Evolutionary conservation across 352 stramenopile genomes (phyloP), one percentile per base, ranked within the genome.

Genomic region (Chrysophaeum taylorii): DNA sequence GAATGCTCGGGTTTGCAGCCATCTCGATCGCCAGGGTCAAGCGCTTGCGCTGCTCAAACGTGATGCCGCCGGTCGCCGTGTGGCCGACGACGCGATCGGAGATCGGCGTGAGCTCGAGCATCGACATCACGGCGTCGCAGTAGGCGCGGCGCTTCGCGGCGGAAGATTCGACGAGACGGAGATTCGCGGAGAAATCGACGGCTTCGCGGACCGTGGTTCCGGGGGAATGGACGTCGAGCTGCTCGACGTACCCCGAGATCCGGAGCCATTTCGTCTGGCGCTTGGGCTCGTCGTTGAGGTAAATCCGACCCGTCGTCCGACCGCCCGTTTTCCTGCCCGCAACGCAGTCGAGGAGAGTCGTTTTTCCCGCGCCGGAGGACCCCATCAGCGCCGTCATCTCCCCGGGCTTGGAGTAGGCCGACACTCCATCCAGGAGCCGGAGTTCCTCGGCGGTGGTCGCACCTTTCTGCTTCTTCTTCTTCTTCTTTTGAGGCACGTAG

Each of bases 321-420:
- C 91, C 91, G 39, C 82, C 84, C 14, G 82, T 92, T 75, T 97
- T 97, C 61, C 92, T 81, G 1, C 91, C 79, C 0, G 91, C 88
- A 53, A 97, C 92, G 0, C 96, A 89, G 77, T 97, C 90, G 78
- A 96, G 84, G 21, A 96, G 79, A 29, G 90, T 96, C 0, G 90
- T 96, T 75, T 96, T 95, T 7, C 89, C 88, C 15, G 85, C 85
- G 36, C 85, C 84, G 42, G 36, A 39, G 37, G 64, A 61, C 15
- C 85, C 85, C 85, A 92, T 91, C 16, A 94, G 76, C 36, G 84
- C 84, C 66, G 81, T 89, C 78, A 93, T 87, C 16, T 80, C 82
- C 38, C 87, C 85, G 14, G 81, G 72, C 23, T 79, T 37, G 12
- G 89, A 87, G n/a, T 85, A 81, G 35, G 87, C 89, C 69, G 79